Evolutionary conservation across 192 early-diverging fungal genomes (phyloP).

Genomic region (Gonapodya prolifera): DNA sequence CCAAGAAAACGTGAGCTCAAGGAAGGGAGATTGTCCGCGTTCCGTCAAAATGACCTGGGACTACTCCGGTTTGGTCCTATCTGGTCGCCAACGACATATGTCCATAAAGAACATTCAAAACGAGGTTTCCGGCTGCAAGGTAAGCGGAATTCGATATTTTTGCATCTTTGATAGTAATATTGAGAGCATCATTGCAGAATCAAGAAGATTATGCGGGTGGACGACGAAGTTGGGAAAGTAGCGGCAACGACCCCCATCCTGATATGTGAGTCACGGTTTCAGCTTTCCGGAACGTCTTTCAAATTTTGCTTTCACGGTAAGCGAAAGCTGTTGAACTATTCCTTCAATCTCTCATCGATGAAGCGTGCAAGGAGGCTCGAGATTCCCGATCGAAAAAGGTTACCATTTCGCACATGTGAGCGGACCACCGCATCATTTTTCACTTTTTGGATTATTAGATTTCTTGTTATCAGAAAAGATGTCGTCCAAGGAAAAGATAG

Average conservation of each 20-base stretch:
- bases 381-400: constrained; percentile 68
- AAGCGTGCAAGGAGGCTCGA: constrained; percentile 70
- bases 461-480: background rate
- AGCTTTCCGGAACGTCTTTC: background rate
- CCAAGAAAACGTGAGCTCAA: background rate
- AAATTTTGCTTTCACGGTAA: constrained; percentile 13
- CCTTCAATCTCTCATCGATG: constrained; percentile 82
- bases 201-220: constrained; percentile 99
- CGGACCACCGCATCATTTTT: background rate
- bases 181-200: constrained; percentile 48
- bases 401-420: constrained; percentile 76
- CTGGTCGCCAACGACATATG: too few relatives aligned
- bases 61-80: too few relatives aligned
- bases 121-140: background rate
- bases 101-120: background rate
- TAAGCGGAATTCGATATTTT: background rate
- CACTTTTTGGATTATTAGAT: background rate
- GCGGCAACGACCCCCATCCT: constrained; percentile 92
- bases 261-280: constrained; percentile 53
- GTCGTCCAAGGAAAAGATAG: background rate
- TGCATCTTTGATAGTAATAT: background rate
- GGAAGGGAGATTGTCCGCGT: too few relatives aligned
- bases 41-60: too few relatives aligned
- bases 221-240: constrained; percentile 98
- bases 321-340: constrained; percentile 93